Conservation (phyloP, 148 eudicot species). For the Oxyria digyna region DNA sequence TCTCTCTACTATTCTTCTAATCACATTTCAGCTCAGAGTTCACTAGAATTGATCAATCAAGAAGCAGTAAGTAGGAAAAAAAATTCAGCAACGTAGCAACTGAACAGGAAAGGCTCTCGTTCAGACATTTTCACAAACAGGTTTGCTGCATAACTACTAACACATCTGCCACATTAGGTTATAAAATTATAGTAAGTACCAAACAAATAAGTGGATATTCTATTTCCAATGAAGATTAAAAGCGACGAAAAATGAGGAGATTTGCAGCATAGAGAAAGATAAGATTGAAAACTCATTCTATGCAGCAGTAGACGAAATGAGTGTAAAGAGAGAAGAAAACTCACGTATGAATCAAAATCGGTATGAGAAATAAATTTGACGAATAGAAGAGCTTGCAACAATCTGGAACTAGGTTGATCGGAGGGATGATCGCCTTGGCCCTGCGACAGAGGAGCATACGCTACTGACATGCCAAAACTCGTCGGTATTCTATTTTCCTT, state of each 20-base stretch:
- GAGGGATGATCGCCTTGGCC: too few relatives aligned
- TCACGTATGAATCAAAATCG: neutral
- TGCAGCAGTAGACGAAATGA: neutral
- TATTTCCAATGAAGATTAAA: neutral
- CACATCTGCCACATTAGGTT: neutral
- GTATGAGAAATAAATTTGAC: neutral
- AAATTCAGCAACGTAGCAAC: too few relatives aligned
- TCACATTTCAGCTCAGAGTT: neutral
- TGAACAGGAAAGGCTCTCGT: neutral
- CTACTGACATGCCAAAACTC: too few relatives aligned
- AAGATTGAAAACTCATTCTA: neutral
- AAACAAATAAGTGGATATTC: too few relatives aligned
- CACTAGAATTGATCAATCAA: neutral
- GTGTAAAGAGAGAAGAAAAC: neutral
- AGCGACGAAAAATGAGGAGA: neutral
- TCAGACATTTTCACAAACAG: slow-evolving; percentile 7
- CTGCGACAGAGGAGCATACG: too few relatives aligned
- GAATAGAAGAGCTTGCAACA: neutral
- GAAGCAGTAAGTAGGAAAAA: neutral
- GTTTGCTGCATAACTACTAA: neutral
- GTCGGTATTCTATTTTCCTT: too few relatives aligned
- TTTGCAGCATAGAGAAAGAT: neutral
- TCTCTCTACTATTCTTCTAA: neutral
- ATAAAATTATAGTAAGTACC: too few relatives aligned
- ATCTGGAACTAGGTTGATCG: too few relatives aligned